A percentile compares a stretch with the other conserved stretches of the same genome.
phyloP scores from a whole-genome alignment of 345 rosid genomes.

The Lumnitzera littorea region DNA sequence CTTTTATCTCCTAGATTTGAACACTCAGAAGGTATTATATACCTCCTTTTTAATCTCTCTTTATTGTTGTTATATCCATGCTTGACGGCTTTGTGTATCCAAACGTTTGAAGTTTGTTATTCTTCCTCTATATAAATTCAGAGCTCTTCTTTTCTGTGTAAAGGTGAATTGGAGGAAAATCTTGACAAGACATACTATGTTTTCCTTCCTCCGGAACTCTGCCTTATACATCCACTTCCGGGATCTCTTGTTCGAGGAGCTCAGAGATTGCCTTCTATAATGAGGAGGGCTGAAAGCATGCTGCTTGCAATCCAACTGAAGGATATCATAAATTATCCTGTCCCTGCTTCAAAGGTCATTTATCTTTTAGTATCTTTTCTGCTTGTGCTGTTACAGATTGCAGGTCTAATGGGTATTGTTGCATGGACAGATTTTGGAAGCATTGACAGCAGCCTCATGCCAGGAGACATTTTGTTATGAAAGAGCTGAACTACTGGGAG shows the following conservation, averaged over 20 bases:
- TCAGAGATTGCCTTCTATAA: constrained; percentile 91
- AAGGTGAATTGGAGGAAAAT: constrained; percentile 68
- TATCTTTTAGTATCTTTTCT: neutral
- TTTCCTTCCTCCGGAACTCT: constrained; percentile 92
- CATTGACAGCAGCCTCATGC: constrained; percentile 97
- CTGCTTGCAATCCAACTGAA: constrained; percentile 84
- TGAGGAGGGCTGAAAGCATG: constrained; percentile 98
- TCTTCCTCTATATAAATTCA: neutral
- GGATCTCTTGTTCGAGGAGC: constrained; percentile 97
- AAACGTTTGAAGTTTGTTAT: neutral
- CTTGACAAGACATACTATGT: constrained; percentile 87
- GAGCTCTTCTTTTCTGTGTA: constrained; percentile 11
- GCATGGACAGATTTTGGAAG: constrained; percentile 70
- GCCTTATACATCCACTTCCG: constrained; percentile 89
- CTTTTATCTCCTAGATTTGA: constrained; percentile 95
- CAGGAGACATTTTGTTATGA: constrained; percentile 98
- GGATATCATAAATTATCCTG: constrained; percentile 52
- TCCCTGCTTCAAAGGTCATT: constrained; percentile 76
- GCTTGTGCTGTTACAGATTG: neutral
- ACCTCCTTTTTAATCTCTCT: neutral
- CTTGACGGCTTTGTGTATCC: too few species aligned
- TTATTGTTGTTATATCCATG: neutral
- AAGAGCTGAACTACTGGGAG: constrained; percentile 98
- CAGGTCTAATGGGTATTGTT: constrained; percentile 8
- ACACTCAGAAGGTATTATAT: constrained; percentile 57